These are phyloP conservation scores for Rhodotorula sp. DNA, from an alignment of 1,284 basidiomycete species.

Conservation along the genomic window DNA sequence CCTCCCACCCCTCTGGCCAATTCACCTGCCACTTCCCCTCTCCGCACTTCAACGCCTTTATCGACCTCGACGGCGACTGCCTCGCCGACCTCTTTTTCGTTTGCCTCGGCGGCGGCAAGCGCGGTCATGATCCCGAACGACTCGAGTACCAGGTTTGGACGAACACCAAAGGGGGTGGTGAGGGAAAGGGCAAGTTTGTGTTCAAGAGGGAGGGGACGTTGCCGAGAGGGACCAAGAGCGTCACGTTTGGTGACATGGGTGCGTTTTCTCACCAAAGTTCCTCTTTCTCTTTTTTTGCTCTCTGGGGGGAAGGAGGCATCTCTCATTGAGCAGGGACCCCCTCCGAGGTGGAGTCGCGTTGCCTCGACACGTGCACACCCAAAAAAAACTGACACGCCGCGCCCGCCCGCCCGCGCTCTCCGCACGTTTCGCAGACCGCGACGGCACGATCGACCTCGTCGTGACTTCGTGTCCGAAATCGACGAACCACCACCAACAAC, in stretches of 20 bases:
- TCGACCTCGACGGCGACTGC: constrained; percentile 95
- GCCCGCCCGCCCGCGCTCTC: too few relatives aligned
- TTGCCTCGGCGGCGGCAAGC: constrained; percentile 61
- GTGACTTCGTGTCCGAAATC: constrained; percentile 76
- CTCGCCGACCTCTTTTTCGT: constrained; percentile 92
- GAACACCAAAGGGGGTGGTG: constrained; percentile 61
- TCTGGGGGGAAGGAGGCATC: too few relatives aligned
- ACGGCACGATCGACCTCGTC: constrained; percentile 93
- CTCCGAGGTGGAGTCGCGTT: too few relatives aligned
- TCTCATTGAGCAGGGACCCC: too few relatives aligned
- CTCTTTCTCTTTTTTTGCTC: too few relatives aligned
- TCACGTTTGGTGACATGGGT: constrained; percentile 93
- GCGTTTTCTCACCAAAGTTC: constrained; percentile 40
- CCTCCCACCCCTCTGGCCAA: constrained; percentile 4
- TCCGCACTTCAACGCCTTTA: constrained; percentile 92
- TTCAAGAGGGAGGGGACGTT: constrained; percentile 57
- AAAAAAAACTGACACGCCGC: too few relatives aligned
- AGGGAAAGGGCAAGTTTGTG: too few relatives aligned
- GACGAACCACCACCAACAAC: constrained; percentile 54
- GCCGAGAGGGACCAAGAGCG: constrained; percentile 72
- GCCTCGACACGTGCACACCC: too few relatives aligned
- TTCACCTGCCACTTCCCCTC: constrained; percentile 67
- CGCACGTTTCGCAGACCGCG: constrained; percentile 64
- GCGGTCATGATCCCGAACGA: constrained; percentile 3
- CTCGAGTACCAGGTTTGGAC: constrained; percentile 84